Conservation (phyloP, 2,329 filamentous ascomycete genomes). For the Phaeoacremonium minimum region DNA sequence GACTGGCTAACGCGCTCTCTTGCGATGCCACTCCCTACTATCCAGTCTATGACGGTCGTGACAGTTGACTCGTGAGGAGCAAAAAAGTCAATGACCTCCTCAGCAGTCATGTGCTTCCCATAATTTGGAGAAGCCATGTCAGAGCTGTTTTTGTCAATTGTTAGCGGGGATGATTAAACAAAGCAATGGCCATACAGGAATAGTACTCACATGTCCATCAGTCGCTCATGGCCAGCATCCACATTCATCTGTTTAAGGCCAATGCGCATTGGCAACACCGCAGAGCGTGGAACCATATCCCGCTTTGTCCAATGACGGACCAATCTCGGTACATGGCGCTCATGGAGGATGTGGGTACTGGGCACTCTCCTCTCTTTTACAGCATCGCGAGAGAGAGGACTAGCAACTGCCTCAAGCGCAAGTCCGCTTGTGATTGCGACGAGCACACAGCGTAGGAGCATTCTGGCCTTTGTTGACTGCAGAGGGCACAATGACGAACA, state of each 20-base stretch:
- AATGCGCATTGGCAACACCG: conserved; percentile 19
- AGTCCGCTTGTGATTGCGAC: too few relatives aligned
- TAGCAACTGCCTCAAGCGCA: too few relatives aligned
- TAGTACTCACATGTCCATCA: conserved; percentile 17
- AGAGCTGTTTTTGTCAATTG: conserved; percentile 7
- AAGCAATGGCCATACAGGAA: too few relatives aligned
- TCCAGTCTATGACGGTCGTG: conserved; percentile 17
- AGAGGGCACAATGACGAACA: too few relatives aligned
- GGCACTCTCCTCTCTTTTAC: too few relatives aligned
- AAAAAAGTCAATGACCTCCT: conserved; percentile 29
- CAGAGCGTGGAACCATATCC: conserved; percentile 11
- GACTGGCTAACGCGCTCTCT: conserved; percentile 11
- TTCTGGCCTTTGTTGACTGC: too few relatives aligned
- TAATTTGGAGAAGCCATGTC: conserved; percentile 23
- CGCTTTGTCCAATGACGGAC: conserved; percentile 17
- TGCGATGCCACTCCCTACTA: conserved; percentile 7
- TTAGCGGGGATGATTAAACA: too few relatives aligned
- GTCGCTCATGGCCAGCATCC: conserved; percentile 15
- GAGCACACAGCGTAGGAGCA: too few relatives aligned
- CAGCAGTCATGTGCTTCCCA: conserved; percentile 28
- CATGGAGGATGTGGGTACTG: too few relatives aligned
- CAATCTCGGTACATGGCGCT: conserved; percentile 13
- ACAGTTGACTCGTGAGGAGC: conserved; percentile 22
- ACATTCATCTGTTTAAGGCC: conserved; percentile 20
- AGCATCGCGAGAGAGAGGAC: too few relatives aligned